Evolutionary conservation across 176 grass and related monocot genomes (phyloP).

Genomic region (Dactylis glomerata): DNA sequence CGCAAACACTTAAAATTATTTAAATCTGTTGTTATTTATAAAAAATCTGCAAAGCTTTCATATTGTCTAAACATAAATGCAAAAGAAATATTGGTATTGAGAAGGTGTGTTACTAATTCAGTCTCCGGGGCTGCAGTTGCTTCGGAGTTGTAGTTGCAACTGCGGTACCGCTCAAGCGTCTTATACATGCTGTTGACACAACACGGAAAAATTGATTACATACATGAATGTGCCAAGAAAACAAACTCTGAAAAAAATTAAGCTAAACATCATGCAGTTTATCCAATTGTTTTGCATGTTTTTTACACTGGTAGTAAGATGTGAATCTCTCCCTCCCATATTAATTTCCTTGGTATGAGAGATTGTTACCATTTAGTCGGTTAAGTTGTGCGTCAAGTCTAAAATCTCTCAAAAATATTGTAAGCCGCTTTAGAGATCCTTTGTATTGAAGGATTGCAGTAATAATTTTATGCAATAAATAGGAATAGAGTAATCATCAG

Average conservation of each 20-base stretch:
- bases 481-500: no score
- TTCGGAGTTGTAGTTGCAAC: conserved; percentile 51
- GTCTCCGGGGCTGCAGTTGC: conserved; percentile 47
- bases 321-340: no score
- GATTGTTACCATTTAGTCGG: no score
- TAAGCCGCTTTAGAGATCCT: no score
- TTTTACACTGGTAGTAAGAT: no score
- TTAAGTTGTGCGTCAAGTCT: no score
- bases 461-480: no score
- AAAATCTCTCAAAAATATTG: no score
- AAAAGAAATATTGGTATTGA: neutral
- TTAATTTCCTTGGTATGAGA: no score
- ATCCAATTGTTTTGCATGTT: neutral
- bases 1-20: no score
- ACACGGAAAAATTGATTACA: neutral
- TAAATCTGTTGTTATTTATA: neutral
- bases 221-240: neutral
- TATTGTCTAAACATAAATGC: neutral
- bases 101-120: conserved; percentile 47
- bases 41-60: neutral
- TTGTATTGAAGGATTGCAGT: no score
- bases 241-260: neutral
- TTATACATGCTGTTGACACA: conserved; percentile 62
- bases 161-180: conserved; percentile 82
- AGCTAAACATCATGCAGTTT: neutral